Base-by-base conservation (phyloP, 106 monocot genomes). In the Alisma plantagoaquatica region DNA sequence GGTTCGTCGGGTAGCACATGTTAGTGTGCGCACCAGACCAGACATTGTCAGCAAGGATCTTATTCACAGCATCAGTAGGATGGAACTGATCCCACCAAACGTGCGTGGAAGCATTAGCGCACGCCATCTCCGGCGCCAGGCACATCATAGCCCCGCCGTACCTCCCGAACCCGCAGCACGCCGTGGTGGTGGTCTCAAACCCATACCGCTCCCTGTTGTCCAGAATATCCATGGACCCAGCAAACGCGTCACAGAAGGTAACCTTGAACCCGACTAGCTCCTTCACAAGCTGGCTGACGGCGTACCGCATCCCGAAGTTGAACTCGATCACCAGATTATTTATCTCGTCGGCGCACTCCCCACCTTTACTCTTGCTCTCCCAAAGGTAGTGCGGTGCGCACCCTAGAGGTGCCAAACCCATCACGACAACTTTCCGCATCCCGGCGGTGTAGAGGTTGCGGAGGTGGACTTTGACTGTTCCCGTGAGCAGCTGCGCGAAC, bases 21-120 rank as follows among this genome's bases (percentile, higher is more conserved):
- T 70, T 62, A n/a, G 49, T 43, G 26, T 91, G 90, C 62, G 46
- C 12, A 12, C 80, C 63, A 1, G 70, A 71, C 90, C 90, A 91
- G 3, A 91, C 50, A 50, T 91, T 66, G 24, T 91, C 84, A 0
- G 90, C 90, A 14, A 91, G 60, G 54, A 91, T 84, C 61, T 19
- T 30, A 58, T 91, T 91, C 56, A 80, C 90, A 1, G 77, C 84
- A 25, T 84, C 84, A 0, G 90, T 91, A 1, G 90, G 90, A 56
- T 91, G 90, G 58, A 84, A 91, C 46, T 77, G 67, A 21, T 91
- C 90, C 90, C 90, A 91, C 90, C 90, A 91, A 14, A 91, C 90
- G 27, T 77, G 72, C 11, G 57, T 77, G 1, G 77, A 74, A 2
- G 90, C 84, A 35, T 91, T 46, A 2, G 20, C 25, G 63, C 90